phyloP scores from a whole-genome alignment of 148 eudicot genomes.

The Dianthus caryophyllus region DNA sequence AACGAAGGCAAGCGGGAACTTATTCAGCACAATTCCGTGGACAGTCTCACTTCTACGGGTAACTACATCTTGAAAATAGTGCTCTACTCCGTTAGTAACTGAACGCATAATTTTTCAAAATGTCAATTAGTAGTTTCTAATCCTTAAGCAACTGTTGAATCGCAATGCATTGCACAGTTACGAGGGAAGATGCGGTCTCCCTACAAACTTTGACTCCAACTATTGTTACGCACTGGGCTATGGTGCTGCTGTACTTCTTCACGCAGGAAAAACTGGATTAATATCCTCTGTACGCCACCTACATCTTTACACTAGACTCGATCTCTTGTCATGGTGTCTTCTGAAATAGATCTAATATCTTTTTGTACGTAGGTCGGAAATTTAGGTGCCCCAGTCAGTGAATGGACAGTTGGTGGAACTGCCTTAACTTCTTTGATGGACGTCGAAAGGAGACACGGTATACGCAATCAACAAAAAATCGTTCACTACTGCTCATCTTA shows the following conservation, averaged over 20 bases:
- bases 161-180: constrained; percentile 37
- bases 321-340: neutral
- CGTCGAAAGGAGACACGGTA: constrained; percentile 99
- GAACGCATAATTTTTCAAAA: neutral
- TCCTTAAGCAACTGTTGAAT: neutral
- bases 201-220: constrained; percentile 86
- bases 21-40: constrained; percentile 68
- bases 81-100: neutral
- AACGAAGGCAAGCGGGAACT: constrained; percentile 52
- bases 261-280: constrained; percentile 84
- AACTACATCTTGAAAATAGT: constrained; percentile 9
- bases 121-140: neutral
- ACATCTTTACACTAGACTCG: neutral
- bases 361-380: constrained; percentile 66
- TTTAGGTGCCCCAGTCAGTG: constrained; percentile 85
- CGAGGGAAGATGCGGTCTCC: constrained; percentile 97
- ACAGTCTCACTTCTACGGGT: constrained; percentile 98
- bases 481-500: neutral
- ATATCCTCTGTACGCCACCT: constrained; percentile 73
- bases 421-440: constrained; percentile 94
- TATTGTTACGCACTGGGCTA: constrained; percentile 96
- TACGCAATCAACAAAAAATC: neutral
- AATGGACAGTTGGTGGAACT: constrained; percentile 99
- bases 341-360: neutral
- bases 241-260: constrained; percentile 89